These are phyloP conservation scores for Wickerhamiella kurtzmanii DNA, from an alignment of 805 yeast species.

Conservation along the genomic window DNA sequence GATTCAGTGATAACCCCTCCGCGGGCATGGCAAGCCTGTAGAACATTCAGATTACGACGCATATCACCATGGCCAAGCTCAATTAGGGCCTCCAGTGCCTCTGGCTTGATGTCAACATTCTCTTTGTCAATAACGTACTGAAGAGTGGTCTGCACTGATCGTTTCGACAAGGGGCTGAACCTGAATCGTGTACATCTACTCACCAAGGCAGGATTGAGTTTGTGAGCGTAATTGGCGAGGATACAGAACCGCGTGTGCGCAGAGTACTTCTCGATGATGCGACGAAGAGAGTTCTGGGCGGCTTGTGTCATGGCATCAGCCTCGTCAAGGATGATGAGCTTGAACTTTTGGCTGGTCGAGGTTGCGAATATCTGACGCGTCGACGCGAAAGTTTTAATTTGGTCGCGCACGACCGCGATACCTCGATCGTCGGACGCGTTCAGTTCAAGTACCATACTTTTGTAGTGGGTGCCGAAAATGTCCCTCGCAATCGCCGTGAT, in stretches of 20 bases:
- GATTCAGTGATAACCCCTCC: conserved; percentile 48
- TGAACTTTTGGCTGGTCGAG: conserved; percentile 45
- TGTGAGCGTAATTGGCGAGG: conserved; percentile 90
- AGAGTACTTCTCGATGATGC: conserved; percentile 88
- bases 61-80: conserved; percentile 83
- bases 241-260: conserved; percentile 92
- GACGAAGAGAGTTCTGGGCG: conserved; percentile 88
- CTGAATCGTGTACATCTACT: conserved; percentile 93
- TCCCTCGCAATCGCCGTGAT: conserved; percentile 81
- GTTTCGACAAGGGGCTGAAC: conserved; percentile 63
- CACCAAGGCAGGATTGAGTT: conserved; percentile 83
- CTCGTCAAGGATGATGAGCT: conserved; percentile 84
- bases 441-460: conserved; percentile 83
- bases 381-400: conserved; percentile 89
- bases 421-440: conserved; percentile 98
- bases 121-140: conserved; percentile 59
- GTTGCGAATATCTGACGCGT: conserved; percentile 74
- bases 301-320: conserved; percentile 97
- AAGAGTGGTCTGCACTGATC: conserved; percentile 57
- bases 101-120: conserved; percentile 39
- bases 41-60: conserved; percentile 85
- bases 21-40: conserved; percentile 88
- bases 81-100: conserved; percentile 55
- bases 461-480: conserved; percentile 68
- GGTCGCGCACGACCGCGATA: conserved; percentile 92